These are phyloP conservation scores for Rachicladosporium sp. DNA, from an alignment of 2,329 filamentous ascomycete species.

Conservation along the genomic window DNA sequence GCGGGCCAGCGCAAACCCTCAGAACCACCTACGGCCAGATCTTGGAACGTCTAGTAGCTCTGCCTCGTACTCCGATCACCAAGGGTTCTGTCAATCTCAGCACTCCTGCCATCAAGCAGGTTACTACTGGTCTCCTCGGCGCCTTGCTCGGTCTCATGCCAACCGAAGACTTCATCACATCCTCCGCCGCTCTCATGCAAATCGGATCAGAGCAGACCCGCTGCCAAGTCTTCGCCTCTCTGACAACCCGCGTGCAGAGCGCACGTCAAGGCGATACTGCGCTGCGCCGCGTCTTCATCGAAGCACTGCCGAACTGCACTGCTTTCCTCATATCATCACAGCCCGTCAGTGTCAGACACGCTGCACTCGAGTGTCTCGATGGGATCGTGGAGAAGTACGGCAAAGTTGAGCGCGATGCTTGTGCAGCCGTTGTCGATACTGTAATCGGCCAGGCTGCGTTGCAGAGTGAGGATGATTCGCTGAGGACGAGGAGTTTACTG, in stretches of 20 bases:
- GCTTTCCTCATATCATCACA: constrained; percentile 60
- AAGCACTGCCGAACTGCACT: constrained; percentile 34
- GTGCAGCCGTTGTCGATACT: constrained; percentile 57
- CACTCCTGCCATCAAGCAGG: constrained; percentile 24
- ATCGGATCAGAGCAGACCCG: constrained; percentile 60
- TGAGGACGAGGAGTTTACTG: constrained; percentile 73
- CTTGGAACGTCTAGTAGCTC: constrained; percentile 25
- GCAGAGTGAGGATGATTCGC: constrained; percentile 56
- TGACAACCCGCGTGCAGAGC: constrained; percentile 66
- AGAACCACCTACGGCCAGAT: constrained; percentile 19
- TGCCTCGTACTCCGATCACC: neutral
- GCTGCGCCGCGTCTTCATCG: constrained; percentile 54
- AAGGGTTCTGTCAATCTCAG: constrained; percentile 12
- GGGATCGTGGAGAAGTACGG: constrained; percentile 92
- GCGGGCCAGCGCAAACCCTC: constrained; percentile 11
- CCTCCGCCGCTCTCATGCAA: constrained; percentile 69
- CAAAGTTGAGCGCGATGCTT: constrained; percentile 71
- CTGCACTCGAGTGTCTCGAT: constrained; percentile 79
- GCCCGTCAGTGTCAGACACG: constrained; percentile 67
- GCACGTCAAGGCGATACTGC: constrained; percentile 60
- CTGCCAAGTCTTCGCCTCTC: constrained; percentile 65
- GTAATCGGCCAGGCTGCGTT: constrained; percentile 68
- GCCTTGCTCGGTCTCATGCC: constrained; percentile 76
- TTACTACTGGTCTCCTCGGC: constrained; percentile 56
- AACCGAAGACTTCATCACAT: constrained; percentile 77